Evolutionary conservation across 2,329 filamentous ascomycete species (phyloP), one percentile per base, ranked within the genome.

Genomic region (Pseudogymnoascus sp.): DNA sequence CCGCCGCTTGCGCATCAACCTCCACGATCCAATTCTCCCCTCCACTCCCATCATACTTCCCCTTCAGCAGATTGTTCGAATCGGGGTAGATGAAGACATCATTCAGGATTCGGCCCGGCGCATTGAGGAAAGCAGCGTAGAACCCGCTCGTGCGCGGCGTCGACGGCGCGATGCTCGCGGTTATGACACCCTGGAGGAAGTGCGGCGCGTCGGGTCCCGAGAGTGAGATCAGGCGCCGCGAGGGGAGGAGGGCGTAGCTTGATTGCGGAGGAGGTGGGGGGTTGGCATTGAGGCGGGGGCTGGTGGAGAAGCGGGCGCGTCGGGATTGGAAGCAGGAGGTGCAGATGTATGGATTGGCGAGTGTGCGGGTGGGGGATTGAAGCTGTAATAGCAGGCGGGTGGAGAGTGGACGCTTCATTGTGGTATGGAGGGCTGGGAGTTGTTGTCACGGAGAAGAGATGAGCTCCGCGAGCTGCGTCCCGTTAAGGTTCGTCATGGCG

Each of bases 31-130:
- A 93, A 31, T 81, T 79, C 65, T 80, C 76, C 4, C 71, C 62
- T 70, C 75, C 49, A 65, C 69, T 33, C 41, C 64, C 63, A 21
- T 55, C 66, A 7, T 61, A 14, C 16, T 58, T 43, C 3, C 61
- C 63, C 69, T 18, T 69, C 69, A 45, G 61, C 63, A 12, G 70
- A 49, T 21, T 69, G 69, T 55, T 74, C 71, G 52, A 76, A 71
- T 84, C 77, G 0, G 87, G 88, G 79, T 96, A 97, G 58, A 99
- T 81, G 75, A 97, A 96, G 61, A 92, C 89, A 76, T 99, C 95
- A 77, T 93, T 85, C 45, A 97, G 79, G 8, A 99, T 83, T 63
- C 93, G 85, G 43, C 95, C 95, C 64, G 86, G 85, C 6, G 93
- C 91, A 68, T 89, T 96, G 43, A 99, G 80, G 71, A 99, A 96